Evolutionary conservation across 345 rosid genomes (phyloP).

Genomic region (Melaleuca alternifolia): DNA sequence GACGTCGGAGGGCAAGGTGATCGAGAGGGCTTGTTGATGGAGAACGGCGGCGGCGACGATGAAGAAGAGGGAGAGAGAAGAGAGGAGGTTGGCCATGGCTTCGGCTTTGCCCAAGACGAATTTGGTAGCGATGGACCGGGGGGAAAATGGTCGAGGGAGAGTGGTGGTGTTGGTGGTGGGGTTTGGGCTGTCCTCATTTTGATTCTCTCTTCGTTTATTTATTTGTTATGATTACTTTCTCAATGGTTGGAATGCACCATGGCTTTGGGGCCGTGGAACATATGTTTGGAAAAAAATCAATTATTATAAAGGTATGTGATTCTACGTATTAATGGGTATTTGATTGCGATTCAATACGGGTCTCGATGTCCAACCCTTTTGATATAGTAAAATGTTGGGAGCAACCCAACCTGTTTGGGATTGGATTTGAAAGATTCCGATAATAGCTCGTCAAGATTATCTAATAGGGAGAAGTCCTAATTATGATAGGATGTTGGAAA

Average conservation of each 20-base stretch:
- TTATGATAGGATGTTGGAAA: no score
- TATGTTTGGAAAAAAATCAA: background rate
- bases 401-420: no score
- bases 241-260: background rate
- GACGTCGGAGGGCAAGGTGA: conserved; percentile 4
- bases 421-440: no score
- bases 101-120: background rate
- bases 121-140: background rate
- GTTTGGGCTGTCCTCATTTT: background rate
- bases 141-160: background rate
- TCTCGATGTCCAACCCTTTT: background rate
- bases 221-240: background rate
- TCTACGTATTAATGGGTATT: background rate
- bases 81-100: background rate
- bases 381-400: background rate
- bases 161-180: background rate
- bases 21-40: background rate
- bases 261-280: background rate
- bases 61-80: background rate
- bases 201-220: background rate
- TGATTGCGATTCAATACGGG: background rate
- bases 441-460: no score
- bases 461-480: no score
- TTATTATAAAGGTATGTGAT: background rate
- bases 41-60: background rate